Conservation (phyloP, 768 basidiomycete genomes). For the Amanita rubescens region DNA sequence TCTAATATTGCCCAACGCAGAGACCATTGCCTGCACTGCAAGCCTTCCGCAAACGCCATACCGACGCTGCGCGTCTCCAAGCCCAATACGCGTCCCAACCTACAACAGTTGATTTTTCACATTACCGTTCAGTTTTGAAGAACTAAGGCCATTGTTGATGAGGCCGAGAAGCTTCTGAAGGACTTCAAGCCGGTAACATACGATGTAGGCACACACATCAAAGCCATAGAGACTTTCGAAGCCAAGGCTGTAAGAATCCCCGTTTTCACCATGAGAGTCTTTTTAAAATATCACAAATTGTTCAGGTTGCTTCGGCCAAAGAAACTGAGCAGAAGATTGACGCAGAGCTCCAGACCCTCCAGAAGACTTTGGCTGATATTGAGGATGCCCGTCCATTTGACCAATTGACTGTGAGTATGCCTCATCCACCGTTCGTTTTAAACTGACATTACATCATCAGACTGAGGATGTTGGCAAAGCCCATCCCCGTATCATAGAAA, state of each 20-base stretch:
- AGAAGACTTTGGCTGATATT: conserved; percentile 92
- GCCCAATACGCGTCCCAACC: conserved; percentile 59
- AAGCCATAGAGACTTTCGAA: conserved; percentile 96
- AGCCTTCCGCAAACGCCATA: conserved; percentile 94
- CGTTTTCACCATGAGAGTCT: not conserved
- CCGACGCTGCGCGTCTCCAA: conserved; percentile 75
- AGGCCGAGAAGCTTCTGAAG: conserved; percentile 83
- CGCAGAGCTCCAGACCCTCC: conserved; percentile 82
- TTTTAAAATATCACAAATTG: not conserved
- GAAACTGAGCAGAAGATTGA: conserved; percentile 89
- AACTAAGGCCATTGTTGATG: conserved; percentile 88
- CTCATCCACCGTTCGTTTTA: not conserved
- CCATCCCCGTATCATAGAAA: conserved; percentile 85
- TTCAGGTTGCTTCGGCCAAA: conserved; percentile 80
- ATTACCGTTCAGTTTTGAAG: conserved; percentile 89
- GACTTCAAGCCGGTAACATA: conserved; percentile 94
- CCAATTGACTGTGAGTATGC: conserved; percentile 75
- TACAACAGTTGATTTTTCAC: conserved; percentile 80
- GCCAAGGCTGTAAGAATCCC: conserved; percentile 69
- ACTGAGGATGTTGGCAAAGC: conserved; percentile 86
- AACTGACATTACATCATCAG: conserved; percentile 29
- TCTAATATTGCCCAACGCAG: conserved; percentile 29
- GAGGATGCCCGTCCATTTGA: conserved; percentile 97
- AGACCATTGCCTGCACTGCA: conserved; percentile 87
- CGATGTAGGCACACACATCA: conserved; percentile 82